Evolutionary conservation across 1,139 yeast genomes (phyloP).

Genomic region (Lizanozyma gosingica): DNA sequence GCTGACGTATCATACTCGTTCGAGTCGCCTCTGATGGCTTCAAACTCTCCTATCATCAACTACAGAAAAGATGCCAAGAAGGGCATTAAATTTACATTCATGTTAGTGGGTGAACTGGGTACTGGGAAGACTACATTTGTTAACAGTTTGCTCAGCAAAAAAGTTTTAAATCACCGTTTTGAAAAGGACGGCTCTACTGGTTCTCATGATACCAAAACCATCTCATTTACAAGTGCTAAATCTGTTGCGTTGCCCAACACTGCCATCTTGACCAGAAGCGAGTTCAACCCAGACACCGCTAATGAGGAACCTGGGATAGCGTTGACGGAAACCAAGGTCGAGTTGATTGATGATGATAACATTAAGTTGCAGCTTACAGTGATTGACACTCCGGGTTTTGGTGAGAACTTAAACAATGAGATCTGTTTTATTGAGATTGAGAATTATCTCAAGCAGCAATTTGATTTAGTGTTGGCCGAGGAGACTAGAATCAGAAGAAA

Average conservation of each 20-base stretch:
- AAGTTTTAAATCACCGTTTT: constrained; percentile 51
- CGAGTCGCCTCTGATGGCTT: constrained; percentile 27
- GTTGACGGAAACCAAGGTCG: constrained; percentile 61
- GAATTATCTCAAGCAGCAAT: constrained; percentile 75
- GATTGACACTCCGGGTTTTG: constrained; percentile 75
- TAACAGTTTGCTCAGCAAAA: constrained; percentile 61
- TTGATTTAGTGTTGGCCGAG: constrained; percentile 85
- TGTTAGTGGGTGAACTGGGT: constrained; percentile 73
- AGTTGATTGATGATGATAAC: constrained; percentile 69
- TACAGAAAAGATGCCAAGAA: constrained; percentile 69
- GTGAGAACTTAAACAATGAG: constrained; percentile 60
- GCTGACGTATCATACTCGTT: constrained; percentile 19
- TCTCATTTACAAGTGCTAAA: constrained; percentile 29
- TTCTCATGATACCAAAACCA: constrained; percentile 34
- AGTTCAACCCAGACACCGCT: constrained; percentile 34
- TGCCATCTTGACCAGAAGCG: constrained; percentile 32
- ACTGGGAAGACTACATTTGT: constrained; percentile 79
- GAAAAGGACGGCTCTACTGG: constrained; percentile 21
- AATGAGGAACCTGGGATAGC: constrained; percentile 53
- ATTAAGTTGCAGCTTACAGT: constrained; percentile 54
- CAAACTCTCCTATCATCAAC: constrained; percentile 37
- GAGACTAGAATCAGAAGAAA: constrained; percentile 87
- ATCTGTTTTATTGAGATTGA: constrained; percentile 61
- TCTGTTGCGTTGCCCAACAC: constrained; percentile 43
- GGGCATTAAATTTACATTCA: constrained; percentile 72